phyloP scores from a whole-genome alignment of 768 basidiomycete species.

The Tubosaeta brunneosetosa region DNA sequence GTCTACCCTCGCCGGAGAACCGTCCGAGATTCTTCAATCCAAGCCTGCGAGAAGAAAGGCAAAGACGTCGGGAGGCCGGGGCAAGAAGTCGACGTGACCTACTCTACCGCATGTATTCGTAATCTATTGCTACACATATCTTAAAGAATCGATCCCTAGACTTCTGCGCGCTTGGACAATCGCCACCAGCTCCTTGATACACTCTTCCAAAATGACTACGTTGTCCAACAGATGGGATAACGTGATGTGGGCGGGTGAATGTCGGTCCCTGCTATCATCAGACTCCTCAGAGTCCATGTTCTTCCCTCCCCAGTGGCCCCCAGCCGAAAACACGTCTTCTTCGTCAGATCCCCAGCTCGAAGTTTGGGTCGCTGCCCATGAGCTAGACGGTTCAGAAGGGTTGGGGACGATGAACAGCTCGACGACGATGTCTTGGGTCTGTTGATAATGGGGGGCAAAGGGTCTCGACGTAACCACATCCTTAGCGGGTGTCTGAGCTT shows the following conservation, averaged over 20 bases:
- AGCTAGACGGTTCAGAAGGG: slow-evolving; percentile 44
- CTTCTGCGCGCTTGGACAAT: slow-evolving; percentile 80
- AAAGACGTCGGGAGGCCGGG: slow-evolving; percentile 27
- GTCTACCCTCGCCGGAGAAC: slow-evolving; percentile 50
- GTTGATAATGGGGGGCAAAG: slow-evolving; percentile 80
- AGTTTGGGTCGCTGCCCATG: slow-evolving; percentile 58
- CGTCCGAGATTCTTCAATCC: slow-evolving; percentile 57
- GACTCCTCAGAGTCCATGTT: slow-evolving; percentile 18
- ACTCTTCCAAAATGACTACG: slow-evolving; percentile 91
- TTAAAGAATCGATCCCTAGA: slow-evolving; percentile 78
- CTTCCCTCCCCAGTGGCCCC: slow-evolving; percentile 40
- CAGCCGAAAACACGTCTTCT: slow-evolving; percentile 65
- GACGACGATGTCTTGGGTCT: slow-evolving; percentile 65
- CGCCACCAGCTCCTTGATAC: slow-evolving; percentile 87
- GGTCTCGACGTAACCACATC: slow-evolving; percentile 59
- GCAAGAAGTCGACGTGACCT: slow-evolving; percentile 32
- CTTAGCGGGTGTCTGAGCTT: slow-evolving; percentile 45
- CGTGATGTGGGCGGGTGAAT: slow-evolving; percentile 47
- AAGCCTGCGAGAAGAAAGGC: slow-evolving; percentile 50
- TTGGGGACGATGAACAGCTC: slow-evolving; percentile 63
- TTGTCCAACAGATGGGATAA: slow-evolving; percentile 88
- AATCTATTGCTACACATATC: slow-evolving; percentile 52
- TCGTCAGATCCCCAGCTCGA: slow-evolving; percentile 54
- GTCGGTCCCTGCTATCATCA: slow-evolving; percentile 23
- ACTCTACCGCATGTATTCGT: slow-evolving; percentile 1